Evolutionary conservation across 306 rosid species (phyloP), one percentile per base, ranked within the genome.

Genomic region (Vigna nakashimae): DNA sequence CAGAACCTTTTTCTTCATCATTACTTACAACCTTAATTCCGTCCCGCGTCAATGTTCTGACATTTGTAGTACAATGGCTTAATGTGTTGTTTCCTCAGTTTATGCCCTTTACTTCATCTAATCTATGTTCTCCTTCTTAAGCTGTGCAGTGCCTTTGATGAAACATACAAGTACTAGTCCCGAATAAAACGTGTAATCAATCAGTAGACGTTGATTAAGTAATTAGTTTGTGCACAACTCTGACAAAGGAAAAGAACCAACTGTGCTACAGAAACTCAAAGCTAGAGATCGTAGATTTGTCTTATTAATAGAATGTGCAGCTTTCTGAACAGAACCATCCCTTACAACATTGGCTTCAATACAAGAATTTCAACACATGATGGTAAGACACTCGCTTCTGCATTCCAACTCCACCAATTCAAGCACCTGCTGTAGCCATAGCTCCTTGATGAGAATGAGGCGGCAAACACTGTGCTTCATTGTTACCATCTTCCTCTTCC

Each of bases 401-500:
- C 40, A 8, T n/a, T 8, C 28, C 0, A 38, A 63, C 55, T 10
- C 48, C 38, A 60, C 60, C 66, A 20, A 65, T 45, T 34, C 30
- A 71, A 66, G 84, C 88, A 46, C 77, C 82, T 13, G 95, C 87
- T 18, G 94, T 83, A 51, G 93, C 86, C 75, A 80, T 74, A 80
- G 86, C 64, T 78, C 78, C 88, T 11, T 49, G 43, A 59, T 42
- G 88, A 24, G 70, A 64, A 8, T 63, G 82, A 9, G 80, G 50
- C 0, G 89, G 79, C 40, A 77, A 63, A 59, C 76, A 77, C 49
- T 82, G 62, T 8, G 17, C 40, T 22, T 20, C 49, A 12, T 34
- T 30, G 15, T 43, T 70, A 16, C 63, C 82, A 20, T 85, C 88
- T 0, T 79, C 87, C 0, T 80, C 85, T 7, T 86, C 96, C 83